Evolutionary conservation across 148 eudicot genomes (phyloP).

Genomic region (Heliamphora exappendiculata): DNA sequence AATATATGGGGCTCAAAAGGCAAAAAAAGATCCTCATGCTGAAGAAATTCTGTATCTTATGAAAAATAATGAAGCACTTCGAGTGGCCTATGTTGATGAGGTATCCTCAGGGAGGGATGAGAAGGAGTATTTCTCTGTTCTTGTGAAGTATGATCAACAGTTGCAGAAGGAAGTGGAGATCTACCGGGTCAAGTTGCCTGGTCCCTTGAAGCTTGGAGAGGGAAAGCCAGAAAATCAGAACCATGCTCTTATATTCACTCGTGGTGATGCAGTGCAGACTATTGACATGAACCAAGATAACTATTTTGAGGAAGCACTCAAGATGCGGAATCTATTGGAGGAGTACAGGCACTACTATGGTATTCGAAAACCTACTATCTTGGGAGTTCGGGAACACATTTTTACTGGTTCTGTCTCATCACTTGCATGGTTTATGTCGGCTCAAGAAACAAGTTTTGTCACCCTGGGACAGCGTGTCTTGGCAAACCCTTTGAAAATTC

Average conservation of each 20-base stretch:
- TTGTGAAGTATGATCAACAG: constrained; percentile 84
- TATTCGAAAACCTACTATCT: constrained; percentile 76
- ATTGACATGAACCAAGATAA: constrained; percentile 97
- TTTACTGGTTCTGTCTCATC: constrained; percentile 92
- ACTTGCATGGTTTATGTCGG: constrained; percentile 95
- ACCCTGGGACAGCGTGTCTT: constrained; percentile 94
- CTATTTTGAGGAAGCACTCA: constrained; percentile 92
- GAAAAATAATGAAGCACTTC: constrained; percentile 83
- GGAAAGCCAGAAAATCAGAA: constrained; percentile 97
- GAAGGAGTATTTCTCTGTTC: constrained; percentile 77
- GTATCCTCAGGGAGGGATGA: constrained; percentile 52
- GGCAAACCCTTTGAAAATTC: constrained; percentile 80
- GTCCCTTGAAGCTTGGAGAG: constrained; percentile 90
- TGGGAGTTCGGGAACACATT: constrained; percentile 88
- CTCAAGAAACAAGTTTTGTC: constrained; percentile 90
- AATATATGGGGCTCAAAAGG: constrained; percentile 48
- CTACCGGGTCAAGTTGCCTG: constrained; percentile 79
- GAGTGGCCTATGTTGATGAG: constrained; percentile 94
- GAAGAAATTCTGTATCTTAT: constrained; percentile 74
- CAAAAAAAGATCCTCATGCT: constrained; percentile 67
- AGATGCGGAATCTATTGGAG: constrained; percentile 81
- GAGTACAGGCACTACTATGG: constrained; percentile 69
- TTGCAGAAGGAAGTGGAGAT: constrained; percentile 79
- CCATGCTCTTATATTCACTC: constrained; percentile 82
- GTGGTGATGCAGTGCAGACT: constrained; percentile 94